Conservation (phyloP, 2,329 filamentous ascomycete species). For the Penicillium concentricum region DNA sequence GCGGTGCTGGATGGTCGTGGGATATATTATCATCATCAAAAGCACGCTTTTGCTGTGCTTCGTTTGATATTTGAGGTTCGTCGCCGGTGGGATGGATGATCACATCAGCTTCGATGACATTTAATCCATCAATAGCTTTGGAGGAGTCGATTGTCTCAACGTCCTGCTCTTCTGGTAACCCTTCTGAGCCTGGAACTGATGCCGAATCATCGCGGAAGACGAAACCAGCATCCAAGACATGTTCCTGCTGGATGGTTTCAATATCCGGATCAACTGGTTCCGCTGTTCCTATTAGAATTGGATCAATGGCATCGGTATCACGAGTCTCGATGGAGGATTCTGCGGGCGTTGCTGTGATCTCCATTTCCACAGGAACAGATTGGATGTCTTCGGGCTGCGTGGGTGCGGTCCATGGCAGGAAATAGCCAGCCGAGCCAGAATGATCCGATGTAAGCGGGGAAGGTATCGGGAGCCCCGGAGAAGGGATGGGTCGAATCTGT, state of each 20-base stretch:
- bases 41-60: background rate
- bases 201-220: background rate
- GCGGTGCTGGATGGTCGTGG: too few species aligned
- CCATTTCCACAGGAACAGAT: background rate
- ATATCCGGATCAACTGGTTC: background rate
- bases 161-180: background rate
- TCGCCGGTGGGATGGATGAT: background rate
- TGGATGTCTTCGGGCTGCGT: conserved; percentile 6
- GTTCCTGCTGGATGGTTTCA: background rate
- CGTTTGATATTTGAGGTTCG: background rate
- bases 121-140: background rate
- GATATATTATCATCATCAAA: too few species aligned
- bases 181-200: too few species aligned
- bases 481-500: conserved; percentile 39
- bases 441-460: conserved; percentile 38
- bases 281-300: too few species aligned
- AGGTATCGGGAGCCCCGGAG: conserved; percentile 40
- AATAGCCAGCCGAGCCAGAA: conserved; percentile 31
- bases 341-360: background rate
- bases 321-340: background rate
- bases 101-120: background rate
- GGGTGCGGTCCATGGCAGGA: conserved; percentile 22
- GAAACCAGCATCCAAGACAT: background rate
- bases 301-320: background rate
- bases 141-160: background rate